Base-by-base conservation (phyloP, 148 eudicot species). In the Arctostaphylos glauca region DNA sequence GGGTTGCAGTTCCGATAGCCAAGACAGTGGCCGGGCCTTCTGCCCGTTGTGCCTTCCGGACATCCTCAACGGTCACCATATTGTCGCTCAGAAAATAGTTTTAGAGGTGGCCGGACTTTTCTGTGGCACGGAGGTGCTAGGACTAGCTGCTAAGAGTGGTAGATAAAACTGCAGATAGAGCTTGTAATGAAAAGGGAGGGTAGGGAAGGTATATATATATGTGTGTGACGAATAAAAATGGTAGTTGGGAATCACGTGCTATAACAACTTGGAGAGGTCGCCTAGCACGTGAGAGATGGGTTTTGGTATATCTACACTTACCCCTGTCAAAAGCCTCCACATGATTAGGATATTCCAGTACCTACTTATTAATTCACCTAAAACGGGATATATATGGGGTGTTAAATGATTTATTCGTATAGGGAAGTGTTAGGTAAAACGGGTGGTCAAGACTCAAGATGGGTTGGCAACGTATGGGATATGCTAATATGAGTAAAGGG, bases 41-140 rank as follows among this genome's bases (percentile, higher is more conserved):
- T 0, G 90, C 90, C 48, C 90, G 78, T 15, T 88, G 90, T 8
- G 84, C 86, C 50, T 64, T 81, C 38, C 88, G 74, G 13, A 88
- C 82, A 31, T 88, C 90, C 80, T 88, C 90, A 15, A 88, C 86
- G 44, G 88, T 86, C n/a, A 86, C 81, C 90, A 88, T 88, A 19
- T 77, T 74, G 15, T 50, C 64, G 78, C 72, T 56, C 46, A 31
- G 58, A 5, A 21, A 15, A 2, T 5, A 25, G n/a, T 9, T 12
- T 25, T 21, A 21, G 48, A 3, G 31, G 62, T 41, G 66, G 49
- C 16, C 10, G 80, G 66, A 55, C 48, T 16, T 53, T 74, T 9
- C n/a, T 70, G n/a, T 70, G 76, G 74, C 3, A 3, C 44, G 12
- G 15, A 47, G 10, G 49, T 71, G 21, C n/a, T 15, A 43, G 77